Evolutionary conservation across 768 basidiomycete species (phyloP).

Genomic region (Coprinopsis cinerea): DNA sequence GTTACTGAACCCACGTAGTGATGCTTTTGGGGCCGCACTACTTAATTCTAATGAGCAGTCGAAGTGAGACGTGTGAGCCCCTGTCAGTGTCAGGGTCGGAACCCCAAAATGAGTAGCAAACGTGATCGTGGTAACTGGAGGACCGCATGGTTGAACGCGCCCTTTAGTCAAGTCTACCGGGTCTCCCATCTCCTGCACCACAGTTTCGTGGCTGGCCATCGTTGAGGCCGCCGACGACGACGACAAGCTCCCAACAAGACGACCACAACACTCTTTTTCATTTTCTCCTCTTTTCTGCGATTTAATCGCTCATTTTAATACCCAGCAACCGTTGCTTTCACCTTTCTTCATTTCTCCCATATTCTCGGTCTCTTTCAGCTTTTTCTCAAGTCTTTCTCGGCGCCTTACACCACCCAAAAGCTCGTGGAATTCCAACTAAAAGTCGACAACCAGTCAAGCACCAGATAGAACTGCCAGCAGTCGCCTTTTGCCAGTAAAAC

Average conservation of each 20-base stretch:
- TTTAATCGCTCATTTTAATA: constrained; percentile 1
- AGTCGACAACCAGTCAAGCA: background rate
- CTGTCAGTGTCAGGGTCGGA: too few species aligned
- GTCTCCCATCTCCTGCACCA: constrained; percentile 1
- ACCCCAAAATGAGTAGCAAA: background rate
- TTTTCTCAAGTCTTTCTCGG: background rate
- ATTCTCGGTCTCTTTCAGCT: background rate
- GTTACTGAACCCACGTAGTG: too few species aligned
- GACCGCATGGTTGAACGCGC: constrained; percentile 6
- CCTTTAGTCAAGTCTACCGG: background rate
- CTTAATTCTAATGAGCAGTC: too few species aligned
- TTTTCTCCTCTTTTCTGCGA: background rate
- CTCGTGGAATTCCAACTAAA: background rate
- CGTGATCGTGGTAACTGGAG: background rate
- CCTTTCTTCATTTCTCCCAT: background rate
- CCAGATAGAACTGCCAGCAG: background rate
- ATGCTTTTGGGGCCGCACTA: too few species aligned
- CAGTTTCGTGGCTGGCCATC: constrained; percentile 5
- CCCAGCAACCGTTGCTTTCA: background rate
- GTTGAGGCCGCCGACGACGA: constrained; percentile 2
- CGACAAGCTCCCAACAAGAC: background rate
- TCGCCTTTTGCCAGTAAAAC: background rate
- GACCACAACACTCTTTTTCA: background rate
- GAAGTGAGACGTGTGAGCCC: too few species aligned
- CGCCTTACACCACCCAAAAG: background rate